Conservation (phyloP, 495 filamentous ascomycete species). For the Venustampulla echinocandica region DNA sequence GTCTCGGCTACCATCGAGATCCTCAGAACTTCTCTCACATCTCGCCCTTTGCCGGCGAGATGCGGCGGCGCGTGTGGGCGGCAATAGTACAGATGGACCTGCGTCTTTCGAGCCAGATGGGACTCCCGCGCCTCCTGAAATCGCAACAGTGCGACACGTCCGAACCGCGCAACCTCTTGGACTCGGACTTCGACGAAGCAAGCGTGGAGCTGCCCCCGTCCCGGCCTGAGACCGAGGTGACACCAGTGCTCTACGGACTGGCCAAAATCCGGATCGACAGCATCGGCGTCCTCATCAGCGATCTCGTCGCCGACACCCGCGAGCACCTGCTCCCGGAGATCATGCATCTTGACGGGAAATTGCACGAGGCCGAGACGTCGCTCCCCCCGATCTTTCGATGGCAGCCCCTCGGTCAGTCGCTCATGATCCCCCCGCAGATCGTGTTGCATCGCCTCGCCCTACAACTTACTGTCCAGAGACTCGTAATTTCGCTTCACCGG, state of each 20-base stretch:
- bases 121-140: slow-evolving; percentile 30
- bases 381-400: slow-evolving; percentile 20
- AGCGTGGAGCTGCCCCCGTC: slow-evolving; percentile 28
- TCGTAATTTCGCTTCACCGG: slow-evolving; percentile 26
- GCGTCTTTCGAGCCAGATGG: slow-evolving; percentile 28
- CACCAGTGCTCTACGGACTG: slow-evolving; percentile 32
- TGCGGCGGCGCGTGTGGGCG: slow-evolving; percentile 36
- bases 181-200: slow-evolving; percentile 34
- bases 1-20: slow-evolving; percentile 48
- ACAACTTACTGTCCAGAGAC: slow-evolving; percentile 22
- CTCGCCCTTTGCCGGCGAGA: slow-evolving; percentile 34
- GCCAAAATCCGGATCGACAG: slow-evolving; percentile 21
- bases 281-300: not conserved
- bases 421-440: slow-evolving; percentile 4
- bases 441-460: slow-evolving; percentile 28
- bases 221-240: slow-evolving; percentile 28
- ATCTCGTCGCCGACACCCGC: not conserved
- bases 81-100: slow-evolving; percentile 31
- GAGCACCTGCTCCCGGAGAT: not conserved
- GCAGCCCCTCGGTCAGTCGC: slow-evolving; percentile 2
- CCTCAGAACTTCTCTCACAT: slow-evolving; percentile 40
- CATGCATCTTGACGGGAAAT: not conserved
- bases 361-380: not conserved
- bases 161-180: slow-evolving; percentile 36
- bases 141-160: slow-evolving; percentile 30